A percentile compares a stretch with the other conserved stretches of the same genome.
Evolutionary conservation across 1,139 yeast genomes (phyloP).

Genomic region (Martiniozyma asiatica): DNA sequence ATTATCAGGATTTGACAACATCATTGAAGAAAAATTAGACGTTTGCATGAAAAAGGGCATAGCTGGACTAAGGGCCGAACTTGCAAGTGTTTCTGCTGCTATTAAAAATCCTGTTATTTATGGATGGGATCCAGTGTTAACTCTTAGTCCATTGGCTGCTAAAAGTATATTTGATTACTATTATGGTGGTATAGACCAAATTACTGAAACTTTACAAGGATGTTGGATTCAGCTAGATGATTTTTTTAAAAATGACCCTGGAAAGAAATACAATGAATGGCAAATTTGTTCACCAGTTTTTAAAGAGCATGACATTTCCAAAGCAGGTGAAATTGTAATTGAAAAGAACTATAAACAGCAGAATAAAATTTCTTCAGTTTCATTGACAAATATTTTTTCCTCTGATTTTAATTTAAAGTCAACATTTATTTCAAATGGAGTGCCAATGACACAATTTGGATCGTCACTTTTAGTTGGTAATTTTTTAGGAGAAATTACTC

Average conservation of each 20-base stretch:
- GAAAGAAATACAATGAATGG: no score
- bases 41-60: slow-evolving; percentile 41
- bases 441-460: slow-evolving; percentile 31
- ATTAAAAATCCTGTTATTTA: no score
- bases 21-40: slow-evolving; percentile 21
- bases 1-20: slow-evolving; percentile 23
- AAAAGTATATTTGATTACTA: slow-evolving; percentile 33
- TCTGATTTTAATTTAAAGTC: no score
- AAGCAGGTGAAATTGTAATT: not conserved
- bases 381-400: not conserved
- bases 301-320: slow-evolving; percentile 6
- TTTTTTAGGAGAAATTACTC: slow-evolving; percentile 23
- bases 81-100: slow-evolving; percentile 15
- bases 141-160: slow-evolving; percentile 31
- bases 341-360: not conserved
- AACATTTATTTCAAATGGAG: slow-evolving; percentile 18
- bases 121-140: slow-evolving; percentile 6
- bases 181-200: slow-evolving; percentile 40
- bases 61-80: slow-evolving; percentile 34
- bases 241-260: slow-evolving; percentile 31
- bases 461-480: slow-evolving; percentile 28
- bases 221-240: slow-evolving; percentile 27
- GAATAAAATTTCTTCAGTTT: slow-evolving; percentile 1
- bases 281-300: slow-evolving; percentile 26
- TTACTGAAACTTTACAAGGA: slow-evolving; percentile 25